Evolutionary conservation across 164 flowering plant species (phyloP).

Genomic region (Aristolochia contorta): DNA sequence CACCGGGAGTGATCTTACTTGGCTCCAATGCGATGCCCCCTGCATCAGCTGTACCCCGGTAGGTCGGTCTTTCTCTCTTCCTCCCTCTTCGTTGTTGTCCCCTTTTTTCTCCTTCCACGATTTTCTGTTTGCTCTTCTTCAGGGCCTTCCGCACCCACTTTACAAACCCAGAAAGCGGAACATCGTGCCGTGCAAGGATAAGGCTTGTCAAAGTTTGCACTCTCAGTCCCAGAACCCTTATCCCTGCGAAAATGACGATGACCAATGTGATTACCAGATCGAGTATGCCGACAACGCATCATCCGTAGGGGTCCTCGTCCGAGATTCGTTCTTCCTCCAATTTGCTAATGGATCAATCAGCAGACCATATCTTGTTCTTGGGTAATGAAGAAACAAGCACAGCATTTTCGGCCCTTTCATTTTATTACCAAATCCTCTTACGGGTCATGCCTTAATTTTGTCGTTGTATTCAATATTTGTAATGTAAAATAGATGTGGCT

Average conservation of each 20-base stretch:
- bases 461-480: slow-evolving; percentile 11
- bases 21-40: slow-evolving; percentile 96
- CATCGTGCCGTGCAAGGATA: slow-evolving; percentile 53
- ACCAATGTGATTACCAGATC: slow-evolving; percentile 87
- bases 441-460: background rate
- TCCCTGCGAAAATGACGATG: slow-evolving; percentile 35
- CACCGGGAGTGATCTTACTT: slow-evolving; percentile 93
- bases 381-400: slow-evolving; percentile 24
- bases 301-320: slow-evolving; percentile 74
- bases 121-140: slow-evolving; percentile 3
- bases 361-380: slow-evolving; percentile 48
- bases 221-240: slow-evolving; percentile 21
- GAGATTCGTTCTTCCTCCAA: slow-evolving; percentile 44
- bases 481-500: slow-evolving; percentile 97
- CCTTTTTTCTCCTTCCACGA: too few species aligned
- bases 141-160: slow-evolving; percentile 72
- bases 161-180: slow-evolving; percentile 53
- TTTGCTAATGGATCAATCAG: slow-evolving; percentile 37
- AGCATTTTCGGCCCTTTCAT: background rate
- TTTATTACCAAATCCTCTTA: too few species aligned
- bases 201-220: slow-evolving; percentile 52
- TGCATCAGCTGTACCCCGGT: slow-evolving; percentile 65
- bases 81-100: background rate
- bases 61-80: background rate
- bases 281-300: slow-evolving; percentile 88